A percentile compares a stretch with the other conserved stretches of the same genome.
Conservation (phyloP, 176 grass and related monocot genomes). For the Dactylis glomerata region DNA sequence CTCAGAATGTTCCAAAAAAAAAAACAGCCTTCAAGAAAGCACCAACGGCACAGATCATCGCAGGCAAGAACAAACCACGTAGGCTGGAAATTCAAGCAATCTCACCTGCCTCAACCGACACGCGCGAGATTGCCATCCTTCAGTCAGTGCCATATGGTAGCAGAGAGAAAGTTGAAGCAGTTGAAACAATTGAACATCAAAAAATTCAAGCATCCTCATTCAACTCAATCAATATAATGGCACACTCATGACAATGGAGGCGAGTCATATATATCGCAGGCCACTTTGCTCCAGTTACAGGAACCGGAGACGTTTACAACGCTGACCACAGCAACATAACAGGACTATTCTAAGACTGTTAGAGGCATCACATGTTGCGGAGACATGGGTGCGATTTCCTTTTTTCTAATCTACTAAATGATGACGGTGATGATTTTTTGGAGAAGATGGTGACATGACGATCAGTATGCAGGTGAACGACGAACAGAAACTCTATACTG, state of each 20-base stretch:
- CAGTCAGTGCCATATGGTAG: too few relatives aligned
- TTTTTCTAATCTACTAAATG: constrained; percentile 37
- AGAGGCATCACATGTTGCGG: constrained; percentile 42
- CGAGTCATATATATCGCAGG: neutral
- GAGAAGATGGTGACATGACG: neutral
- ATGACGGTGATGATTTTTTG: neutral
- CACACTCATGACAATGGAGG: neutral
- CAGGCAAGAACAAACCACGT: neutral
- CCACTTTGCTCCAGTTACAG: constrained; percentile 9
- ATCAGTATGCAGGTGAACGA: constrained; percentile 22
- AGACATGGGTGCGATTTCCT: constrained; percentile 46
- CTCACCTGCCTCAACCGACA: too few relatives aligned
- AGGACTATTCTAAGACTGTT: constrained; percentile 45
- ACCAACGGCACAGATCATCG: neutral
- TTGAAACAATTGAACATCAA: neutral
- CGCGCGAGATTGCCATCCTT: neutral
- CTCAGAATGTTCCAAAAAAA: neutral
- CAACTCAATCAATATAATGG: constrained; percentile 27
- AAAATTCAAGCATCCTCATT: constrained; percentile 27
- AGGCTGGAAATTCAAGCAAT: neutral
- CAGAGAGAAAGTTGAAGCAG: neutral
- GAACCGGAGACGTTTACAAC: constrained; percentile 35
- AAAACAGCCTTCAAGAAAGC: neutral
- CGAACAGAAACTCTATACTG: constrained; percentile 44
- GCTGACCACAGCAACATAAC: constrained; percentile 21